These are phyloP conservation scores for Podospora appendiculata DNA, from an alignment of 495 filamentous ascomycete species.

Conservation along the genomic window DNA sequence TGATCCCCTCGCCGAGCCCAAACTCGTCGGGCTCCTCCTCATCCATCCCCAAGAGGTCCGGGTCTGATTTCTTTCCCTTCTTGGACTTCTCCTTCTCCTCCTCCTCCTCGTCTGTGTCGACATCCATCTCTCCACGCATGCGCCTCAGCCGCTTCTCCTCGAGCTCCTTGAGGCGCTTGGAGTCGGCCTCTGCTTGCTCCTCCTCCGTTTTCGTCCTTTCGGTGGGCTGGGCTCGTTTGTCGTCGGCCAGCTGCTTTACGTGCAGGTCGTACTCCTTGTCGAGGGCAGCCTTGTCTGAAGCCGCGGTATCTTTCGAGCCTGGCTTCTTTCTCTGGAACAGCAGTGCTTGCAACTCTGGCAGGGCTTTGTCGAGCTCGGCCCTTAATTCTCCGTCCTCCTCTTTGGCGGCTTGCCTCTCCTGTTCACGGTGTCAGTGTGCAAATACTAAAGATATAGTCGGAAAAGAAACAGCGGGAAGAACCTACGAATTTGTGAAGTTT, in stretches of 20 bases:
- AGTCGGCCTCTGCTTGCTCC: constrained; percentile 70
- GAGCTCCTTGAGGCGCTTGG: constrained; percentile 63
- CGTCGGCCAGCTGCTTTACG: constrained; percentile 70
- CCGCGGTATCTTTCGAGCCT: constrained; percentile 38
- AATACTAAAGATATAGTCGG: background rate
- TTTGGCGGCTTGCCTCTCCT: constrained; percentile 71
- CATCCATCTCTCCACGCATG: constrained; percentile 60
- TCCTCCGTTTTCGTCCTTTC: constrained; percentile 88
- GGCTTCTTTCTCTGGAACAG: constrained; percentile 37
- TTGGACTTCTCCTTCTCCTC: constrained; percentile 34
- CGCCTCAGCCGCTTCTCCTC: constrained; percentile 67
- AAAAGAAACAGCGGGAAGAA: no score
- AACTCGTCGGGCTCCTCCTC: constrained; percentile 45
- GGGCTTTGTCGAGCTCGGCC: constrained; percentile 49
- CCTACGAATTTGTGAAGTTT: constrained; percentile 84
- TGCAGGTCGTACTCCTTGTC: constrained; percentile 81
- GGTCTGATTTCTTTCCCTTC: constrained; percentile 28
- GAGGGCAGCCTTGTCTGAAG: constrained; percentile 51
- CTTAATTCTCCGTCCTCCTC: constrained; percentile 87
- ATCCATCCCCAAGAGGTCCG: constrained; percentile 17
- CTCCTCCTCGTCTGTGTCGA: constrained; percentile 43
- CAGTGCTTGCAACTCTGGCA: constrained; percentile 71
- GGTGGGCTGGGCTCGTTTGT: constrained; percentile 74
- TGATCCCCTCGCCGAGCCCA: constrained; percentile 48
- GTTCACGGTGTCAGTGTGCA: background rate